Conservation (phyloP, 768 basidiomycete species). For the Collybiopsis luxurians region DNA sequence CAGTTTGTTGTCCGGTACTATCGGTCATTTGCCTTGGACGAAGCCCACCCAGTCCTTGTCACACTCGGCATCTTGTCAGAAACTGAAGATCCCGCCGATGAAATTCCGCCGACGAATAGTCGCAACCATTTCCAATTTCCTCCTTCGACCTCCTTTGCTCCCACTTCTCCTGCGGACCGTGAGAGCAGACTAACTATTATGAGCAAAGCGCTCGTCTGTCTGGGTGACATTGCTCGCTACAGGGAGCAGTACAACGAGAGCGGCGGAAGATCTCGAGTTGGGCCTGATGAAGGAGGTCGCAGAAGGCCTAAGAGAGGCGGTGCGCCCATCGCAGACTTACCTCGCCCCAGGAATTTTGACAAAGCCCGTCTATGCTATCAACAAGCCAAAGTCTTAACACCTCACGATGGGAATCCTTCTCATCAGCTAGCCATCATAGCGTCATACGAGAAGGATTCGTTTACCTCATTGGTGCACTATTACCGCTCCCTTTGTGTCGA, state of each 20-base stretch:
- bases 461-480: conserved; percentile 79
- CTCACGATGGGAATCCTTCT: conserved; percentile 89
- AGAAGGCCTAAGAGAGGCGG: conserved; percentile 51
- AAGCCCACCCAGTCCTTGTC: conserved; percentile 51
- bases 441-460: conserved; percentile 80
- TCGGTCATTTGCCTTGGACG: conserved; percentile 66
- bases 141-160: conserved; percentile 28
- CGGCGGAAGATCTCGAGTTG: conserved; percentile 60
- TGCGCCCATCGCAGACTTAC: conserved; percentile 39
- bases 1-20: conserved; percentile 74
- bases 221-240: conserved; percentile 95
- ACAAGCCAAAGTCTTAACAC: conserved; percentile 77
- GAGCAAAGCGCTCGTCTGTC: conserved; percentile 85
- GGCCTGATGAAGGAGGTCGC: conserved; percentile 32
- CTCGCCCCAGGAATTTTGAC: conserved; percentile 66
- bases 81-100: conserved; percentile 16
- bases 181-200: conserved; percentile 69
- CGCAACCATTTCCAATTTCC: conserved; percentile 68
- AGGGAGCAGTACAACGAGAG: conserved; percentile 84
- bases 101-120: conserved; percentile 27
- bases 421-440: conserved; percentile 95
- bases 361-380: conserved; percentile 82
- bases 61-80: conserved; percentile 50
- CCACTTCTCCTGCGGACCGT: conserved; percentile 49
- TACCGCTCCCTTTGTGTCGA: conserved; percentile 88